Percentiles rank a stretch among this genome's conserved stretches.
These are phyloP conservation scores for Streptanthus diversifolius DNA, from an alignment of 345 rosid species.

Conservation along the genomic window DNA sequence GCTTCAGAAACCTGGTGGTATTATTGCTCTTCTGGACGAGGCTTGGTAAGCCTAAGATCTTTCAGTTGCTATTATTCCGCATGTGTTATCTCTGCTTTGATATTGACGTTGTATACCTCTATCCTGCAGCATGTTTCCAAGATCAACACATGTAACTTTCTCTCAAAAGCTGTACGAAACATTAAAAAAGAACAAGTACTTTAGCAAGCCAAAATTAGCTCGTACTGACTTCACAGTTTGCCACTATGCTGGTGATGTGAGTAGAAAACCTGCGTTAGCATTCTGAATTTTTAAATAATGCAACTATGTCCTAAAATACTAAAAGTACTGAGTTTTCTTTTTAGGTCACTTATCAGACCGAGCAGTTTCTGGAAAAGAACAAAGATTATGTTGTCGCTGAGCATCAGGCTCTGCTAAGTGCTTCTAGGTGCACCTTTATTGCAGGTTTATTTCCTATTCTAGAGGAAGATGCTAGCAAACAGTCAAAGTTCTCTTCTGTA, in stretches of 20 bases:
- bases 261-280: constrained; percentile 31
- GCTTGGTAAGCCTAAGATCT: constrained; percentile 69
- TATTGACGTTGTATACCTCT: constrained; percentile 17
- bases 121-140: constrained; percentile 82
- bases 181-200: constrained; percentile 65
- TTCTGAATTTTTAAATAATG: not conserved
- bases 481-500: constrained; percentile 88
- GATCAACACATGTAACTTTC: constrained; percentile 94
- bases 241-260: constrained; percentile 98
- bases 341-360: constrained; percentile 96
- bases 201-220: constrained; percentile 88
- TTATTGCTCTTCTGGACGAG: constrained; percentile 91
- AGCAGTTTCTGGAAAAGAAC: constrained; percentile 89
- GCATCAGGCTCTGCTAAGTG: constrained; percentile 83
- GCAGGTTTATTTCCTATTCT: constrained; percentile 63
- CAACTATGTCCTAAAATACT: not conserved
- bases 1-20: constrained; percentile 96
- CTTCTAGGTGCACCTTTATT: constrained; percentile 79
- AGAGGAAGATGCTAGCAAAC: constrained; percentile 71
- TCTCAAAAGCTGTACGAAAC: constrained; percentile 93
- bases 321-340: constrained; percentile 21
- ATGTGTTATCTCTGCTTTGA: constrained; percentile 1
- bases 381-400: constrained; percentile 94
- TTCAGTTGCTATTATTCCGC: constrained; percentile 14
- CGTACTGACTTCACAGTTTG: constrained; percentile 90